Evolutionary conservation across 2,329 filamentous ascomycete genomes (phyloP), one percentile per base, ranked within the genome.

Genomic region (Ophiocordyceps camponoti-rufipedis): DNA sequence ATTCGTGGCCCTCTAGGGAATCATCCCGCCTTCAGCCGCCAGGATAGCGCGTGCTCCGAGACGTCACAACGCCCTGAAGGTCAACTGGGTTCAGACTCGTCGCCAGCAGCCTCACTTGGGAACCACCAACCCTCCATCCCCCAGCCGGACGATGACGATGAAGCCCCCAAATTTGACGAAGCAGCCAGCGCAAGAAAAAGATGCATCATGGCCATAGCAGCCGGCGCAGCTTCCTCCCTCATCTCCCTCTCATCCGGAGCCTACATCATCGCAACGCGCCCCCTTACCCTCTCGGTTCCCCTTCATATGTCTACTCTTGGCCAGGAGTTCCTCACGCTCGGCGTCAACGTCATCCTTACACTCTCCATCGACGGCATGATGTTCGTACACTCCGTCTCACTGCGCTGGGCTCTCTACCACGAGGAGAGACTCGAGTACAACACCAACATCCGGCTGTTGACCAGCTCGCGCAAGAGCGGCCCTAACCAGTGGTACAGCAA

Each of bases 351-450:
- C 18, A 28, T 41, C 3, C n/a, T 45, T 8, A 45, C 44, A 28
- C 12, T 45, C 16, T 45, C 39, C 39, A 45, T 41, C 44, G 44
- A 45, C 28, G 44, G 38, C 44, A 45, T 42, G 39, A 45, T 45
- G 44, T 45, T 42, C 31, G 28, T 35, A 5, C 44, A 45, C 29
- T 39, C 44, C 23, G 44, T 45, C n/a, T 45, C 44, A 28, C 39
- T 45, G n/a, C 44, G 44, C 10, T 45, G 44, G 44, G 44, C 44
- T 2, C 40, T 45, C n/a, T 42, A 40, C 39, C 32, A 13, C 10
- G 44, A 45, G 39, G n/a, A 29, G 5, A 39, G 44, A 9, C 44
- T 45, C 39, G 19, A 45, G 28, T 41, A 11, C 39, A 41, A 41
- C 39, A 41, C 39, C 39, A 41, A 41, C 18, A 41, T 41, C 18